Conservation (phyloP, 1,284 basidiomycete genomes). For the Irpex sp. region DNA sequence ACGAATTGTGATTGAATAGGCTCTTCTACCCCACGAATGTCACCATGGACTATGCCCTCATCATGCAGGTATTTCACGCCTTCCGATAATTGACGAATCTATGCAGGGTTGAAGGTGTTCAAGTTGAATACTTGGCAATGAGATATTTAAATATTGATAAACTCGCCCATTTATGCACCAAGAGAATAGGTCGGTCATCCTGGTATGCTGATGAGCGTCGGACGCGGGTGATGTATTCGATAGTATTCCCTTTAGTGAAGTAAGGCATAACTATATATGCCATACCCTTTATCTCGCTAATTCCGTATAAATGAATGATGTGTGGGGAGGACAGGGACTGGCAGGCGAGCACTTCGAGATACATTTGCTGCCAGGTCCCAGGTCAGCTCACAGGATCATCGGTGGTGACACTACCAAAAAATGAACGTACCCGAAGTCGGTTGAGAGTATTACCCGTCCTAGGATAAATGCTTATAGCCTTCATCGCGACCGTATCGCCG, state of each 20-base stretch:
- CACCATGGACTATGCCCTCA: neutral
- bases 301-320: neutral
- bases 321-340: neutral
- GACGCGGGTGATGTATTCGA: neutral
- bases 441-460: too few species aligned
- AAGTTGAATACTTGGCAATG: too few species aligned
- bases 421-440: too few species aligned
- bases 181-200: neutral
- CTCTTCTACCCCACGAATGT: conserved; percentile 4
- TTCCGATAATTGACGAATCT: neutral
- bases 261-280: neutral
- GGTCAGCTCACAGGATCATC: too few species aligned
- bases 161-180: too few species aligned
- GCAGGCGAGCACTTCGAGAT: neutral
- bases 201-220: neutral
- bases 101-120: too few species aligned
- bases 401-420: too few species aligned
- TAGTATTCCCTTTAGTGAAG: neutral
- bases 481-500: too few species aligned
- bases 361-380: too few species aligned
- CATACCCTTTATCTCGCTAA: neutral
- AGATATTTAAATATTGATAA: too few species aligned
- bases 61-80: neutral
- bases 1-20: neutral
- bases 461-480: too few species aligned